Percentiles rank a stretch among this genome's conserved stretches.
These are phyloP conservation scores for Datura wrightii DNA, from an alignment of 257 asterid species.

Conservation along the genomic window DNA sequence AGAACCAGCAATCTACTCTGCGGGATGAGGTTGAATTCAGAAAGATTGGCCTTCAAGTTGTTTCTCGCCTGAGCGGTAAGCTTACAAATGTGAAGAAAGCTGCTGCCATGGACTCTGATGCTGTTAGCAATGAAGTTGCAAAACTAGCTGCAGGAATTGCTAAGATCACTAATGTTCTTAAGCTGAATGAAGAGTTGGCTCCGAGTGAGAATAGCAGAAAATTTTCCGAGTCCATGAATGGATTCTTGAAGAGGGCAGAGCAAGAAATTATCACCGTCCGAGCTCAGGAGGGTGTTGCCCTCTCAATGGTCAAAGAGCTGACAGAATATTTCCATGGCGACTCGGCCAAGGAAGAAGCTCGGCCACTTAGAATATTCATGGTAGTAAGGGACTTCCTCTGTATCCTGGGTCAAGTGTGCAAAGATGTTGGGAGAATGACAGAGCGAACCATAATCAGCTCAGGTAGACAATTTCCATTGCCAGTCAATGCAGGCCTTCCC, in stretches of 20 bases:
- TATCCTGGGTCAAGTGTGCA: conserved; percentile 73
- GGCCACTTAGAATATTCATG: conserved; percentile 63
- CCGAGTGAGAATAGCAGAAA: conserved; percentile 41
- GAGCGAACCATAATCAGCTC: conserved; percentile 48
- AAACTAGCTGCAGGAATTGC: conserved; percentile 58
- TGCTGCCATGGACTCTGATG: conserved; percentile 72
- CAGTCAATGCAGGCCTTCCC: conserved; percentile 42
- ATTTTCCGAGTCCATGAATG: conserved; percentile 53
- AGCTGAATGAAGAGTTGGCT: conserved; percentile 49
- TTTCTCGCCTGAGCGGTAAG: conserved; percentile 72
- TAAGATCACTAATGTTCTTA: conserved; percentile 52
- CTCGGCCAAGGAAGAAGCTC: conserved; percentile 80
- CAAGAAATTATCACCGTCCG: conserved; percentile 54
- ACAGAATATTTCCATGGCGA: conserved; percentile 82
- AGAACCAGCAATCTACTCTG: conserved; percentile 41
- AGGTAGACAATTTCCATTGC: conserved; percentile 29
- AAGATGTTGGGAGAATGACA: conserved; percentile 68
- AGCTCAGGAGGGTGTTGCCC: conserved; percentile 64
- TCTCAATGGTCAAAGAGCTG: conserved; percentile 78
- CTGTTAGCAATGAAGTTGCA: conserved; percentile 53
- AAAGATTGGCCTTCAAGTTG: conserved; percentile 73
- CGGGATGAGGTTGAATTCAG: conserved; percentile 65
- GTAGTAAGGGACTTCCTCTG: conserved; percentile 74
- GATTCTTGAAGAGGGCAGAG: conserved; percentile 62
- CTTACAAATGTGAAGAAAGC: conserved; percentile 81